Conservation (phyloP, 169 alveolate species). For the Babesia caballi region DNA sequence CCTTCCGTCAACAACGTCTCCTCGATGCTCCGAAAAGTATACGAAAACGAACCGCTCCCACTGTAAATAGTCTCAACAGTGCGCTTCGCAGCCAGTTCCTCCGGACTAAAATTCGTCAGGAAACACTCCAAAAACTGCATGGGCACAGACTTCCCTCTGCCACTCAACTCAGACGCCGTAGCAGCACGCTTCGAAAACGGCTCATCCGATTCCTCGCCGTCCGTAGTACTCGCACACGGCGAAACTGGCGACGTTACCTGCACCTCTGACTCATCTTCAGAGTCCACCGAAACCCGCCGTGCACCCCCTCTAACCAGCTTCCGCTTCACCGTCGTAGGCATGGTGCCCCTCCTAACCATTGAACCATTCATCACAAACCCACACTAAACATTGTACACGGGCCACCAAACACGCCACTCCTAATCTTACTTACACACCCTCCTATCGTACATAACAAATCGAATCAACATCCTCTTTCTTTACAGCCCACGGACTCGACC, state of each 20-base stretch:
- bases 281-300: conserved; percentile 30
- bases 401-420: not conserved
- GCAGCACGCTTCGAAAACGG: conserved; percentile 13
- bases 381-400: not conserved
- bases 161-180: not conserved
- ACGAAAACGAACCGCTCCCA: conserved; percentile 48
- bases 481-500: no score
- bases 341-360: no score
- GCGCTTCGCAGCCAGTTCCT: conserved; percentile 65
- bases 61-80: conserved; percentile 55
- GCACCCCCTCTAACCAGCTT: conserved; percentile 6
- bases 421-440: no score
- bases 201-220: conserved; percentile 16
- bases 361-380: not conserved
- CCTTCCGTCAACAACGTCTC: conserved; percentile 25
- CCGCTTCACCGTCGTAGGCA: conserved; percentile 8
- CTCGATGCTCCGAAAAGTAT: conserved; percentile 50
- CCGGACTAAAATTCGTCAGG: conserved; percentile 37
- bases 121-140: conserved; percentile 45
- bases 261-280: conserved; percentile 5
- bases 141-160: not conserved
- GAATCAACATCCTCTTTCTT: no score
- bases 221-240: conserved; percentile 15
- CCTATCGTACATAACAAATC: no score
- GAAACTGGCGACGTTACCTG: not conserved